phyloP scores from a whole-genome alignment of 306 rosid genomes.

The Potentilla sterilis region DNA sequence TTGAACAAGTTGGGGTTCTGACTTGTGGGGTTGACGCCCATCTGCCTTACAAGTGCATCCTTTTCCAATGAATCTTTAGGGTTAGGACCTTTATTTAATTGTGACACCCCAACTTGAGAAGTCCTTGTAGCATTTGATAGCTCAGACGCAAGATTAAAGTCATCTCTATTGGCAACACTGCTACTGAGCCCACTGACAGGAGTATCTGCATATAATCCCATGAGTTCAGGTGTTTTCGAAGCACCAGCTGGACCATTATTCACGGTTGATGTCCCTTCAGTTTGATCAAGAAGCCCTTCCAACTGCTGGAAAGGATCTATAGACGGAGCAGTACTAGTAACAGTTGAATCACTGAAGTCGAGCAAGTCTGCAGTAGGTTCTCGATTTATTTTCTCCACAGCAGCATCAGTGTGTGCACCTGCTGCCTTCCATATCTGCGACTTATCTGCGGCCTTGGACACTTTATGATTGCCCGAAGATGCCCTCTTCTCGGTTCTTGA shows the following conservation, averaged over 20 bases:
- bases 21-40: conserved; percentile 83
- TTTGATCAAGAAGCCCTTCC: conserved; percentile 72
- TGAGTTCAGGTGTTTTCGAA: conserved; percentile 46
- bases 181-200: conserved; percentile 40
- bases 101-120: conserved; percentile 41
- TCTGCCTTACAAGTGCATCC: conserved; percentile 82
- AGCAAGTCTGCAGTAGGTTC: conserved; percentile 79
- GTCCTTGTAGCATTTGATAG: conserved; percentile 28
- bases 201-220: conserved; percentile 45
- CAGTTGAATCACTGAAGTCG: conserved; percentile 61
- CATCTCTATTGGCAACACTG: conserved; percentile 36
- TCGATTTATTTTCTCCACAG: conserved; percentile 39
- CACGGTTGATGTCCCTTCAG: conserved; percentile 30
- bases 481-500: conserved; percentile 56
- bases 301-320: conserved; percentile 71
- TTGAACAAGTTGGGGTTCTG: conserved; percentile 73
- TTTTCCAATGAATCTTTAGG: conserved; percentile 52
- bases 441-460: conserved; percentile 41
- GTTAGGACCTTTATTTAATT: conserved; percentile 55
- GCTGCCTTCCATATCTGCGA: conserved; percentile 46
- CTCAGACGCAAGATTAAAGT: conserved; percentile 44
- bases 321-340: conserved; percentile 35
- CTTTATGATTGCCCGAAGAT: conserved; percentile 50
- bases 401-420: conserved; percentile 29
- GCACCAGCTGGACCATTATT: conserved; percentile 35